Evolutionary conservation across 129 eudicot species (phyloP).

Genomic region (Saussurea involucrata): DNA sequence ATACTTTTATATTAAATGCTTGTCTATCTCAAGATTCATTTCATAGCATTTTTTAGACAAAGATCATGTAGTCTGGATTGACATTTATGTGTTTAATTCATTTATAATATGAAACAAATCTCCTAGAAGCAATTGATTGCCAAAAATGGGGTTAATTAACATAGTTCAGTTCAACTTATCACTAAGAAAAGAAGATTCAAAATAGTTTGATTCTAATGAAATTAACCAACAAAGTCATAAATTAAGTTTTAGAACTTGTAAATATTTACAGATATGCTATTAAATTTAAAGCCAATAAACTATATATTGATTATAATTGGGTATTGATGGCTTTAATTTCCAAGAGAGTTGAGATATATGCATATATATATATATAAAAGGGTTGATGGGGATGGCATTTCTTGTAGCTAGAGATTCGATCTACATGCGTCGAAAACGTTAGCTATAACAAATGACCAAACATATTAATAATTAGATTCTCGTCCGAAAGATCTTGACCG

Average conservation of each 20-base stretch:
- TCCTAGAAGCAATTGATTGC: slow-evolving; percentile 5
- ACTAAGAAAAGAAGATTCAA: background rate
- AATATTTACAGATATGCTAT: background rate
- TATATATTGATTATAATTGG: background rate
- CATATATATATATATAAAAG: background rate
- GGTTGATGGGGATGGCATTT: background rate
- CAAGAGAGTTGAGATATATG: background rate
- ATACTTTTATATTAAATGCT: background rate
- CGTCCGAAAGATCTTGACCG: slow-evolving; percentile 17
- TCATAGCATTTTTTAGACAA: background rate
- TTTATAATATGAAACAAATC: slow-evolving; percentile 1
- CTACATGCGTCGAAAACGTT: slow-evolving; percentile 1
- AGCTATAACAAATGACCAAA: background rate
- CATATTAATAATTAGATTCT: slow-evolving; percentile 5
- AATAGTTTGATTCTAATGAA: background rate
- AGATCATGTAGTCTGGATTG: slow-evolving; percentile 6
- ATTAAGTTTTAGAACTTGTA: background rate
- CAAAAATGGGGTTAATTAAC: background rate
- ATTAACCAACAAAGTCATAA: background rate
- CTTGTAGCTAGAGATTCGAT: background rate
- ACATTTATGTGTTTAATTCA: slow-evolving; percentile 2
- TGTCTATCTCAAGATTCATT: slow-evolving; percentile 13
- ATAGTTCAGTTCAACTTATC: background rate
- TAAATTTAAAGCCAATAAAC: background rate
- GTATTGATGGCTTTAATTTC: background rate